These are phyloP conservation scores for Akanthomyces lecanii DNA, from an alignment of 2,329 filamentous ascomycete genomes.

Conservation along the genomic window DNA sequence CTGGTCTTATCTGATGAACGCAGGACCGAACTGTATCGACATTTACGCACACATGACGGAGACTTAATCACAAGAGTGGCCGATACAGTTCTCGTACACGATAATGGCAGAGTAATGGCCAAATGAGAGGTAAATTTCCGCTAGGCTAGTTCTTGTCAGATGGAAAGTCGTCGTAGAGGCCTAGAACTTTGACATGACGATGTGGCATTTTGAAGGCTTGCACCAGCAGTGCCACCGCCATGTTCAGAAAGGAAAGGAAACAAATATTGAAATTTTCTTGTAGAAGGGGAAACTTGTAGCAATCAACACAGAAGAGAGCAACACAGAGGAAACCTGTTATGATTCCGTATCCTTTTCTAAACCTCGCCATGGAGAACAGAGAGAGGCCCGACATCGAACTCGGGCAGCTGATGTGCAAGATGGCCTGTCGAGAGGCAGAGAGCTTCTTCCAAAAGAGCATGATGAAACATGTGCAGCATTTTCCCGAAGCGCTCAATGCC, in stretches of 20 bases:
- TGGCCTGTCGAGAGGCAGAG: not conserved
- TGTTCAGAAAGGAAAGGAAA: not conserved
- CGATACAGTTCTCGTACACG: too few relatives aligned
- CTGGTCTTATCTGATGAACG: conserved; percentile 12
- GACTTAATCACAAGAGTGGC: too few relatives aligned
- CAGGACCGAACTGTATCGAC: not conserved
- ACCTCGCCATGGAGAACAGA: too few relatives aligned
- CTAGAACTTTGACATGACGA: not conserved
- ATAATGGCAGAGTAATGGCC: too few relatives aligned
- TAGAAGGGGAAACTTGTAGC: too few relatives aligned
- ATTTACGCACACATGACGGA: not conserved
- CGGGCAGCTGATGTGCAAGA: not conserved
- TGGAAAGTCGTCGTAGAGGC: too few relatives aligned
- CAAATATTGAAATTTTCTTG: too few relatives aligned
- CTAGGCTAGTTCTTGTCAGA: not conserved
- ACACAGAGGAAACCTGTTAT: not conserved
- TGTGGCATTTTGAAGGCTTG: not conserved
- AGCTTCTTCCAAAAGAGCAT: not conserved
- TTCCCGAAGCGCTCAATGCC: not conserved
- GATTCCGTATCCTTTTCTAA: not conserved
- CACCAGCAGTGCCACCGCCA: not conserved
- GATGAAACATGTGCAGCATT: too few relatives aligned
- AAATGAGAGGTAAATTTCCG: too few relatives aligned
- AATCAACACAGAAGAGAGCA: not conserved
- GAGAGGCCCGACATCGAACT: too few relatives aligned